Base-by-base conservation (phyloP, 1,139 yeast genomes). In the Candida tetrigidarum region DNA sequence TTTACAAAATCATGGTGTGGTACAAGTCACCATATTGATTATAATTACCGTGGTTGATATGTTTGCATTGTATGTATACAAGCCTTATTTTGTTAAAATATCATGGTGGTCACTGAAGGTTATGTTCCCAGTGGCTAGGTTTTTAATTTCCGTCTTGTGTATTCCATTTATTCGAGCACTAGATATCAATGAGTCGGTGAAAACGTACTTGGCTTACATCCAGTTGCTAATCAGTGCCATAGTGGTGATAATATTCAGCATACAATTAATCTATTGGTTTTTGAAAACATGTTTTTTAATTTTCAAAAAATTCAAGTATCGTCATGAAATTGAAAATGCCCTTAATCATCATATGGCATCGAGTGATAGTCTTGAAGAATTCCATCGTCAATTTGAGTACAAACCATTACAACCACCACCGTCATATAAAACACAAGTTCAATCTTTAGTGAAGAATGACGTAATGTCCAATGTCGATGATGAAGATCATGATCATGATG, bases 21-120 rank as follows among this genome's bases (percentile, higher is more conserved):
- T 67, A 3, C 84, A 80, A 52, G 74, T 79, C 0, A 50, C 63
- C 2, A 43, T 71, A n/a, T 57, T 79, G 36, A 59, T 76, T 5
- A 52, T 68, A 1, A 29, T 71, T 2, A 79, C 78, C 48, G 49
- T 66, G 18, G 19, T 61, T 3, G 68, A 71, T 39, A 53, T 76
- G 29, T 37, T 65, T 1, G 43, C 65, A 4, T 50, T 78, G 30
- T 47, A 74, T 14, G 36, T 57, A 1, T 50, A 64, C 43, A 62
- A 67, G 37, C 85, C 85, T 0, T 71, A 64, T 48, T 79, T 59
- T 53, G 64, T 70, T 16, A 60, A 56, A 28, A 53, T 74, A 29
- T 58, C 66, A n/a, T 68, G 73, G 68, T 63, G 67, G 30, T 64
- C 78, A 5, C 56, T 76, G 8, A 63, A 67, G 38, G 63, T 72